A percentile compares a stretch with the other conserved stretches of the same genome.
Evolutionary conservation across 495 filamentous ascomycete genomes (phyloP).

Genomic region (Hyaloscypha finlandica): DNA sequence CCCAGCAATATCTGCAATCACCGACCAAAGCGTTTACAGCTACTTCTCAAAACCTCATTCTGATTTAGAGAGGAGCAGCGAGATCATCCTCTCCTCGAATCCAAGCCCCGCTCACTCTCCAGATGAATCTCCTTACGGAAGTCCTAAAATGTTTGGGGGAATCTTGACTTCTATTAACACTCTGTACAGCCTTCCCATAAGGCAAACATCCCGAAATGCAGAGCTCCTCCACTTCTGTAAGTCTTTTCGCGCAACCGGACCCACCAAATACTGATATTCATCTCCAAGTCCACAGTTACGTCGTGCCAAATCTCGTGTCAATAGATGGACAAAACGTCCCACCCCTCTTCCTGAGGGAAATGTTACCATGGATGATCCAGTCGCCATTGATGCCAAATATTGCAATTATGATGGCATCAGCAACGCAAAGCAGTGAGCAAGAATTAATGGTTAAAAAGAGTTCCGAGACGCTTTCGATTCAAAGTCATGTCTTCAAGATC

Average conservation of each 20-base stretch:
- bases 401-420: slow-evolving; percentile 33
- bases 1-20: not conserved
- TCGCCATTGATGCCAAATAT: slow-evolving; percentile 35
- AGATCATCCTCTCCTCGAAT: not conserved
- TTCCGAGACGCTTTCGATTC: slow-evolving; percentile 28
- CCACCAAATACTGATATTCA: not conserved
- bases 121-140: not conserved
- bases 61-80: not conserved
- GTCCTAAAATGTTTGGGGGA: slow-evolving; percentile 22
- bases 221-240: slow-evolving; percentile 34
- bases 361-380: slow-evolving; percentile 36
- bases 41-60: not conserved
- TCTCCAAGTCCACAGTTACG: slow-evolving; percentile 28
- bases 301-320: slow-evolving; percentile 31
- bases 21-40: not conserved
- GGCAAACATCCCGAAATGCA: slow-evolving; percentile 25
- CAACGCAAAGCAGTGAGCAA: slow-evolving; percentile 23
- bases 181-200: slow-evolving; percentile 22
- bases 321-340: slow-evolving; percentile 30
- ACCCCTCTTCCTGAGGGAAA: slow-evolving; percentile 19
- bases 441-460: slow-evolving; percentile 5
- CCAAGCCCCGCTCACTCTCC: not conserved
- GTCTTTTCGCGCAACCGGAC: not conserved
- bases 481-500: slow-evolving; percentile 25
- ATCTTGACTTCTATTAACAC: slow-evolving; percentile 29